Conservation (phyloP, 495 filamentous ascomycete species). For the Penicillium ucsense region DNA sequence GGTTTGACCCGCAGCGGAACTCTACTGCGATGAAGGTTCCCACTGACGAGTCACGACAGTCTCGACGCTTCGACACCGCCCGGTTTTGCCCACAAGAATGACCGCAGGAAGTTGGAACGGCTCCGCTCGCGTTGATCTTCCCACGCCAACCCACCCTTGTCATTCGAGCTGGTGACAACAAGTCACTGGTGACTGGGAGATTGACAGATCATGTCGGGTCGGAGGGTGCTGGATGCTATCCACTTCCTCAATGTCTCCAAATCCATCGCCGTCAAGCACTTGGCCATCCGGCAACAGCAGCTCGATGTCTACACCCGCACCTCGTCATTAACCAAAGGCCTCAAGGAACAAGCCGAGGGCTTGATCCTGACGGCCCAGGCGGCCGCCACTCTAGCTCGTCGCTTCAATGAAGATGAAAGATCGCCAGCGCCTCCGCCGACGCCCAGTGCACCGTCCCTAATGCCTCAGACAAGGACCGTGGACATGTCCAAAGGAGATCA, state of each 20-base stretch:
- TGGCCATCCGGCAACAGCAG: slow-evolving; percentile 65
- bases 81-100: slow-evolving; percentile 4
- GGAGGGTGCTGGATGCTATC: slow-evolving; percentile 67
- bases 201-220: slow-evolving; percentile 48
- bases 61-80: neutral
- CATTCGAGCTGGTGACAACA: neutral
- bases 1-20: no score
- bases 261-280: slow-evolving; percentile 68
- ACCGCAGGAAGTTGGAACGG: no score
- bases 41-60: no score
- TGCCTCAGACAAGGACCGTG: slow-evolving; percentile 9
- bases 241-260: slow-evolving; percentile 70
- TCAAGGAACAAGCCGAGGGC: slow-evolving; percentile 54
- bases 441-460: slow-evolving; percentile 8
- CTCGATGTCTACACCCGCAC: slow-evolving; percentile 68
- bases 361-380: slow-evolving; percentile 55
- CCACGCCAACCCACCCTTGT: no score
- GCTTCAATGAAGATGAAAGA: slow-evolving; percentile 54
- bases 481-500: slow-evolving; percentile 9
- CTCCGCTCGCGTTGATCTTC: no score
- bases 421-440: slow-evolving; percentile 12
- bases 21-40: no score
- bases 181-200: neutral
- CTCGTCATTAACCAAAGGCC: slow-evolving; percentile 61
- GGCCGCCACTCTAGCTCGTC: slow-evolving; percentile 47